These are phyloP conservation scores for Lachnellula arida DNA, from an alignment of 2,329 filamentous ascomycete species.

Conservation along the genomic window DNA sequence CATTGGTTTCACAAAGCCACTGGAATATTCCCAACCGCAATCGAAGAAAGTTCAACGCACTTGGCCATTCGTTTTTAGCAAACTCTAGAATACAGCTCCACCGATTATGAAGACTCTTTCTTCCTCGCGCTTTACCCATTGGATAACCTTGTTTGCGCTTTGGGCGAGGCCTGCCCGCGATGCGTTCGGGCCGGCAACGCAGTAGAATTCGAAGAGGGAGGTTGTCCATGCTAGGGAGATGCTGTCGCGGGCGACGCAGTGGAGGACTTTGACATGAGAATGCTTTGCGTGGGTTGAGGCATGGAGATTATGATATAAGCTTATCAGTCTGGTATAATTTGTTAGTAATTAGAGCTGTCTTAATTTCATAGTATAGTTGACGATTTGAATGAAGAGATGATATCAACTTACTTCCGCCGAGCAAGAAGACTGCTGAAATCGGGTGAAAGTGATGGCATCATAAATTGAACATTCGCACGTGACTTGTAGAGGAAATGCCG, in stretches of 20 bases:
- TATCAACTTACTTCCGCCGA: slow-evolving; percentile 50
- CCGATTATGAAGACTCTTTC: slow-evolving; percentile 95
- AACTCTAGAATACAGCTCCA: slow-evolving; percentile 68
- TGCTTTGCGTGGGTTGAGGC: slow-evolving; percentile 79
- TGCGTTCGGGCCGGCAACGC: slow-evolving; percentile 75
- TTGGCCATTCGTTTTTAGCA: neutral
- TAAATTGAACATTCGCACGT: slow-evolving; percentile 89
- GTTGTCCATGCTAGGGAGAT: slow-evolving; percentile 88
- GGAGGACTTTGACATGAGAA: slow-evolving; percentile 79
- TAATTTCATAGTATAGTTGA: neutral
- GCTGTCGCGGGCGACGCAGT: slow-evolving; percentile 68
- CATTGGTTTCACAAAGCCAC: neutral
- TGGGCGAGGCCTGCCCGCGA: slow-evolving; percentile 66
- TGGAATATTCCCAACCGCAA: neutral
- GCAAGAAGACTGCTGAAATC: slow-evolving; percentile 58
- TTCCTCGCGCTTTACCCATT: slow-evolving; percentile 89
- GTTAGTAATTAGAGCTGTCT: slow-evolving; percentile 1
- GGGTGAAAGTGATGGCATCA: slow-evolving; percentile 76
- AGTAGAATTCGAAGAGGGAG: slow-evolving; percentile 89
- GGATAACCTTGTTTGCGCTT: slow-evolving; percentile 81
- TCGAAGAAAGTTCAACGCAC: neutral
- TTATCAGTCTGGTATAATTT: slow-evolving; percentile 57
- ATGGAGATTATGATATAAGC: slow-evolving; percentile 80
- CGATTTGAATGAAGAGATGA: neutral
- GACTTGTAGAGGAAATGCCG: slow-evolving; percentile 97